A percentile compares a stretch with the other conserved stretches of the same genome.
Conservation (phyloP, 139 green algal genomes). For the Klebsormidium nitens region DNA sequence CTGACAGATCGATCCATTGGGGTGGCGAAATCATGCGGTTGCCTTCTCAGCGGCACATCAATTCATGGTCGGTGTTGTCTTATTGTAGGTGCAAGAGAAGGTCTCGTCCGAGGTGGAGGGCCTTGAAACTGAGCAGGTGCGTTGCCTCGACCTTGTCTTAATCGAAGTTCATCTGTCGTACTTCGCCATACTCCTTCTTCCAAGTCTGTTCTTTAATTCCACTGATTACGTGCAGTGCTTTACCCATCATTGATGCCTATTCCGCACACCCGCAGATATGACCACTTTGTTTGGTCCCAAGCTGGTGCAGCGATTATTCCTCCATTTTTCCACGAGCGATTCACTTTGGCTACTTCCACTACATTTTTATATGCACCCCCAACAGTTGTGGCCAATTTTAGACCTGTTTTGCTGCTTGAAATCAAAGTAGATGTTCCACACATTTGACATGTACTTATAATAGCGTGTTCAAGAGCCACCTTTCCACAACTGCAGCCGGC, state of each 20-base stretch:
- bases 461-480: background rate
- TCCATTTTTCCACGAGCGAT: too few species aligned
- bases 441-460: background rate
- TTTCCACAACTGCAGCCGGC: background rate
- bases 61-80: background rate
- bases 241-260: background rate
- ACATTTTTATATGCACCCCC: too few species aligned
- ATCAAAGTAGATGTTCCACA: too few species aligned
- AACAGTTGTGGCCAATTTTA: too few species aligned
- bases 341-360: too few species aligned
- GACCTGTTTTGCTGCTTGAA: too few species aligned
- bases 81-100: constrained; percentile 58
- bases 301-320: background rate
- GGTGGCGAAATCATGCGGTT: background rate
- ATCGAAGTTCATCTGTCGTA: background rate
- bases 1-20: background rate
- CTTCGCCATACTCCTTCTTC: background rate
- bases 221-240: background rate
- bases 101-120: constrained; percentile 53
- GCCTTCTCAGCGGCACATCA: background rate
- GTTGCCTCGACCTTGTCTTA: background rate
- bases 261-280: background rate
- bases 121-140: constrained; percentile 66
- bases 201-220: background rate
- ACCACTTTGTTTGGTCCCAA: background rate